These are phyloP conservation scores for Periconia digitata DNA, from an alignment of 2,329 filamentous ascomycete genomes.

Conservation along the genomic window DNA sequence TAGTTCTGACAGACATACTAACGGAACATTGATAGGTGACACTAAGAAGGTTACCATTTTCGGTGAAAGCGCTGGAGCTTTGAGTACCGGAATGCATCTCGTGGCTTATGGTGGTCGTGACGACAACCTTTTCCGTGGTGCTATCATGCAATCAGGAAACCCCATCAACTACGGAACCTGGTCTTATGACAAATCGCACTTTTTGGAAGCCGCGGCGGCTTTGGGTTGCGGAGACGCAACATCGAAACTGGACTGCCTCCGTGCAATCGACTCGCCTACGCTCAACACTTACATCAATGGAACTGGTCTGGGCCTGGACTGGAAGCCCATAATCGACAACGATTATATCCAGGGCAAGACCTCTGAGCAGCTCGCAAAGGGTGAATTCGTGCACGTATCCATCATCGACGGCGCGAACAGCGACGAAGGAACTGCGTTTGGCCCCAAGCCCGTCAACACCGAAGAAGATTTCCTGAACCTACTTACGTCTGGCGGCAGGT, in stretches of 20 bases:
- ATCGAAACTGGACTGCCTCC: constrained; percentile 50
- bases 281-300: constrained; percentile 59
- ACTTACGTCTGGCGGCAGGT: constrained; percentile 31
- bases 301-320: constrained; percentile 27
- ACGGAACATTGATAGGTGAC: constrained; percentile 33
- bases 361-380: constrained; percentile 57
- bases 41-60: constrained; percentile 48
- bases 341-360: constrained; percentile 58
- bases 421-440: constrained; percentile 66
- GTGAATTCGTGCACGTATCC: constrained; percentile 65
- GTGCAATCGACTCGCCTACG: constrained; percentile 58
- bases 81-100: constrained; percentile 48
- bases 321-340: constrained; percentile 55
- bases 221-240: constrained; percentile 22
- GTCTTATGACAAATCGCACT: constrained; percentile 57
- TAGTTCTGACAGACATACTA: constrained; percentile 20
- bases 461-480: constrained; percentile 53
- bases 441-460: constrained; percentile 56
- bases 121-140: constrained; percentile 51
- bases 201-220: constrained; percentile 46
- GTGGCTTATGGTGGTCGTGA: constrained; percentile 52
- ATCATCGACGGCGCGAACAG: constrained; percentile 65
- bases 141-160: constrained; percentile 50
- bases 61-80: constrained; percentile 49
- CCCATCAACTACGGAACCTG: constrained; percentile 33